These are phyloP conservation scores for Xylariaceae sp. DNA, from an alignment of 2,329 filamentous ascomycete species.

Conservation along the genomic window DNA sequence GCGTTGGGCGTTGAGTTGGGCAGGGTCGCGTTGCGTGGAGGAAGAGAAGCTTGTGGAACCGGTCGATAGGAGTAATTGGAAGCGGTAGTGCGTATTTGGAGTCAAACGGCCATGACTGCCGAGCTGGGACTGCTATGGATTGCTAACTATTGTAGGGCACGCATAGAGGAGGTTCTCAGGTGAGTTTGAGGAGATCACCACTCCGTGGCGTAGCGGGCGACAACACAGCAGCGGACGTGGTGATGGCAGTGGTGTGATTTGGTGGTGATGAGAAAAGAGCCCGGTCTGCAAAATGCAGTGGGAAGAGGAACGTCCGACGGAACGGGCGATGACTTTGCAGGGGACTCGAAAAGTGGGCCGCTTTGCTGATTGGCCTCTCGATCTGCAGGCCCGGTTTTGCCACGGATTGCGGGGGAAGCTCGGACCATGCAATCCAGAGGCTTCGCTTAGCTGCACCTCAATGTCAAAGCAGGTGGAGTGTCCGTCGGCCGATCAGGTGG, in stretches of 20 bases:
- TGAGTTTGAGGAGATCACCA: conserved; percentile 26
- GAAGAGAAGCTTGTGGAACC: background rate
- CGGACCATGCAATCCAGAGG: background rate
- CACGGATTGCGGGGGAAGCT: background rate
- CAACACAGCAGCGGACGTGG: conserved; percentile 7
- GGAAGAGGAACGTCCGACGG: background rate
- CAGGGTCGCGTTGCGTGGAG: background rate
- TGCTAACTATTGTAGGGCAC: background rate
- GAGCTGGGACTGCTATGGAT: background rate
- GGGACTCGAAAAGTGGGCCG: background rate
- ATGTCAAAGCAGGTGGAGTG: no score
- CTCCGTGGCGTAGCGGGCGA: conserved; percentile 17
- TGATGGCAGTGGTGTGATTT: conserved; percentile 13
- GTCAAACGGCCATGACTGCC: conserved; percentile 10
- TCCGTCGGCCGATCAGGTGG: no score
- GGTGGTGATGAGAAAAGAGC: background rate
- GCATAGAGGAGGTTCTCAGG: conserved; percentile 12
- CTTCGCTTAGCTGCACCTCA: no score
- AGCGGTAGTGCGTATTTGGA: background rate
- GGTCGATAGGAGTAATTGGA: background rate
- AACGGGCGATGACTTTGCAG: background rate
- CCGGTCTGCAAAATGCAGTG: background rate
- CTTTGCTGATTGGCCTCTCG: background rate
- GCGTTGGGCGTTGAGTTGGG: background rate
- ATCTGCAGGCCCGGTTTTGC: background rate